A percentile compares a stretch with the other conserved stretches of the same genome.
These are phyloP conservation scores for Lepiota venenata DNA, from an alignment of 768 basidiomycete species.

Conservation along the genomic window DNA sequence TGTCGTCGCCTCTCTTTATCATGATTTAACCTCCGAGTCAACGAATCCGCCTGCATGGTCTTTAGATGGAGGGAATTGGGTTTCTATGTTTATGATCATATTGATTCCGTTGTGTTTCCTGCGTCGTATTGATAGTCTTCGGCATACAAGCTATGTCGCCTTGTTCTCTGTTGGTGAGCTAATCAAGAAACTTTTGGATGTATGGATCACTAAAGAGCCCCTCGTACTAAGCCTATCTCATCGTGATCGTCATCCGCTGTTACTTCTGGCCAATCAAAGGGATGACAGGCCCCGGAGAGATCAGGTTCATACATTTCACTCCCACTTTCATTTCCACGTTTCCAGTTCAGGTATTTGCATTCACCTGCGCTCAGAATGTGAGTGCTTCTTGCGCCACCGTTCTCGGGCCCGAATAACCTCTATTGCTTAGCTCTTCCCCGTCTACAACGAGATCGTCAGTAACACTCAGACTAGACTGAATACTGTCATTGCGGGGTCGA, in stretches of 20 bases:
- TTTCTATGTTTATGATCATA: constrained; percentile 70
- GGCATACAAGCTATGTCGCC: constrained; percentile 90
- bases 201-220: not conserved
- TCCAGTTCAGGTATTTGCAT: constrained; percentile 92
- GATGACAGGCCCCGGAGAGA: constrained; percentile 59
- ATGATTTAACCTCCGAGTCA: constrained; percentile 63
- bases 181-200: not conserved
- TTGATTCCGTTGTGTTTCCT: constrained; percentile 83
- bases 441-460: constrained; percentile 84
- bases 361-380: constrained; percentile 93
- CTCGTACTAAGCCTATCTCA: constrained; percentile 57
- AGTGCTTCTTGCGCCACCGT: constrained; percentile 20
- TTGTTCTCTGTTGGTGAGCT: constrained; percentile 83
- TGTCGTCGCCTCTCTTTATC: constrained; percentile 80
- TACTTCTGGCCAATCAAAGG: constrained; percentile 74
- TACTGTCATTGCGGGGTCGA: constrained; percentile 79
- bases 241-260: constrained; percentile 75
- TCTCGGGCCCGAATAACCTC: not conserved
- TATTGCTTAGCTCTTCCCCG: constrained; percentile 72
- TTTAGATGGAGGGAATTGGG: constrained; percentile 78
- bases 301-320: constrained; percentile 70
- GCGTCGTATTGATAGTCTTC: constrained; percentile 76
- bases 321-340: constrained; percentile 80
- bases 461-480: constrained; percentile 88
- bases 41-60: constrained; percentile 74